These are phyloP conservation scores for Colletotrichum caudatum DNA, from an alignment of 2,329 filamentous ascomycete genomes.

Conservation along the genomic window DNA sequence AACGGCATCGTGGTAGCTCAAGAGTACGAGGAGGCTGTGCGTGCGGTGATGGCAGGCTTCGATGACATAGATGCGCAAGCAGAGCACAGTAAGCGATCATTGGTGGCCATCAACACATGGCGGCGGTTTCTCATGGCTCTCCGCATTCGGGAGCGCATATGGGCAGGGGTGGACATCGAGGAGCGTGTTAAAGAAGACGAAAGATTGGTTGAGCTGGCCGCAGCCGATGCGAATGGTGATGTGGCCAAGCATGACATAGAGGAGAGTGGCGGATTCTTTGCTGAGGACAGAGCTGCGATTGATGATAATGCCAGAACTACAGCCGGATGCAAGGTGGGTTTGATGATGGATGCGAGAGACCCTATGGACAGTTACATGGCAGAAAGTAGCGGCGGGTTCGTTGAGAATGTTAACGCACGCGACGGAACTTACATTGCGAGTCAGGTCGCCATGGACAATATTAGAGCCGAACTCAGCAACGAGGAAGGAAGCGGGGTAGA, in stretches of 20 bases:
- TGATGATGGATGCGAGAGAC: background rate
- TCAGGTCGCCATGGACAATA: too few relatives aligned
- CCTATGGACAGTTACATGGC: too few relatives aligned
- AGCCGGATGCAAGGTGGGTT: background rate
- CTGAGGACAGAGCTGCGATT: background rate
- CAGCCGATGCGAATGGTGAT: background rate
- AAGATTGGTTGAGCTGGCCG: background rate
- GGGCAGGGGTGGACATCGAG: constrained; percentile 65
- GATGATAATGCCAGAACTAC: background rate
- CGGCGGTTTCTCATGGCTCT: constrained; percentile 80
- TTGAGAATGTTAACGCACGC: background rate
- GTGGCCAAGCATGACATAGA: background rate
- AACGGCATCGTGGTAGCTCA: constrained; percentile 81
- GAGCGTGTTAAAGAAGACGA: constrained; percentile 56
- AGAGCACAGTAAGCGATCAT: constrained; percentile 77
- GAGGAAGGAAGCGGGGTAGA: background rate
- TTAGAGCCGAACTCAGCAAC: background rate
- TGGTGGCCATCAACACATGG: constrained; percentile 77
- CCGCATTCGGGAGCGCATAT: constrained; percentile 80
- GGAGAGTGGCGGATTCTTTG: constrained; percentile 18
- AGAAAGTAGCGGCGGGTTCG: background rate
- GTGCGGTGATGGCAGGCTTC: constrained; percentile 75
- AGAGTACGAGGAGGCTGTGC: constrained; percentile 78
- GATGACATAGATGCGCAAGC: constrained; percentile 73
- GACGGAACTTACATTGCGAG: background rate